Percentiles rank a stretch among this genome's conserved stretches.
These are phyloP conservation scores for Cenococcum geophilum DNA, from an alignment of 495 filamentous ascomycete genomes.

Conservation along the genomic window DNA sequence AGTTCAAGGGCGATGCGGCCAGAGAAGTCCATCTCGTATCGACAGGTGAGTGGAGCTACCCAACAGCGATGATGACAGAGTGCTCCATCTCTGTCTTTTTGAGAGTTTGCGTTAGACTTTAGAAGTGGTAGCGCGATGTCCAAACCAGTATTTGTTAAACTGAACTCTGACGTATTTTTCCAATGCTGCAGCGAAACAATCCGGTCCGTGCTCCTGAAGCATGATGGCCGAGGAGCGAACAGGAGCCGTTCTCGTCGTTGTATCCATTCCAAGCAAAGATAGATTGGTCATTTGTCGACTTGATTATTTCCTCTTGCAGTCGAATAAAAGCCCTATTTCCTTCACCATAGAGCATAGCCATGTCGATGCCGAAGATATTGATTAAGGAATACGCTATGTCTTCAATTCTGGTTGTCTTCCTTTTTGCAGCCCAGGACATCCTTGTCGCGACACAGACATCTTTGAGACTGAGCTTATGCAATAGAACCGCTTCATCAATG, in stretches of 20 bases:
- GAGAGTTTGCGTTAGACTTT: not conserved
- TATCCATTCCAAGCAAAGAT: constrained; percentile 13
- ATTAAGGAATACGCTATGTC: constrained; percentile 11
- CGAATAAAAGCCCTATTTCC: constrained; percentile 3
- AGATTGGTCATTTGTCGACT: constrained; percentile 1
- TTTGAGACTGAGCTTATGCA: not conserved
- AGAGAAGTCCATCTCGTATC: not conserved
- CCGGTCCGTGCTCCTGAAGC: not conserved
- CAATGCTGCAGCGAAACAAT: not conserved
- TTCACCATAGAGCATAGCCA: constrained; percentile 15
- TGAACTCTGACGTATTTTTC: not conserved
- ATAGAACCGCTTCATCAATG: constrained; percentile 3
- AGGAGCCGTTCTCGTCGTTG: not conserved
- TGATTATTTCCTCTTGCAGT: constrained; percentile 14
- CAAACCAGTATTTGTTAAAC: not conserved
- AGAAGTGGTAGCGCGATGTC: not conserved
- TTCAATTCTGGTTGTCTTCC: constrained; percentile 9
- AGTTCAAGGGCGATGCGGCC: not conserved
- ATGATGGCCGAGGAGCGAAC: not conserved
- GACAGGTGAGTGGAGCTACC: not conserved
- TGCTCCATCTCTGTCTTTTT: not conserved
- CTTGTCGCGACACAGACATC: not conserved
- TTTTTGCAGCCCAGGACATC: constrained; percentile 11
- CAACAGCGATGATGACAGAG: not conserved
- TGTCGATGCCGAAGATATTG: constrained; percentile 11